Conservation (phyloP, 257 asterid genomes). For the Solanum pinnatisectum region DNA sequence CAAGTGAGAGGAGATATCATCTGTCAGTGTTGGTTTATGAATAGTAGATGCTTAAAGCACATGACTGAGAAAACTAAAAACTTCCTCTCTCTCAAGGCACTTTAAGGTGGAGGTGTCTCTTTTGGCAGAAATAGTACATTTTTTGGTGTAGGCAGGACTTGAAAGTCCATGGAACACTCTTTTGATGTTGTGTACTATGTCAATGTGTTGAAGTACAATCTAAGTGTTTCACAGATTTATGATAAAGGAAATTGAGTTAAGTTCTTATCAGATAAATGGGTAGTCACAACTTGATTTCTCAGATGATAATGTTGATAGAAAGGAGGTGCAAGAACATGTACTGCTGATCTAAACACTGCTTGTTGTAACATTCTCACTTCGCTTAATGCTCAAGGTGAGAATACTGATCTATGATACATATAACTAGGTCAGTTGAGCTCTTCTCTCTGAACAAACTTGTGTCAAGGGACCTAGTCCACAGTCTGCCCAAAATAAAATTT, state of each 20-base stretch:
- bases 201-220: neutral
- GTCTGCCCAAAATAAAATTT: too few species aligned
- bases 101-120: neutral
- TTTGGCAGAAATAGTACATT: neutral
- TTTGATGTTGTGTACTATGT: neutral
- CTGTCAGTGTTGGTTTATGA: neutral
- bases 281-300: neutral
- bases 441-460: neutral
- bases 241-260: neutral
- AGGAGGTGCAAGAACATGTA: neutral
- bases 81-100: neutral
- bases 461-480: neutral
- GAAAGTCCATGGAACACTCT: neutral
- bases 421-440: neutral
- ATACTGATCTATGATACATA: neutral
- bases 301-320: neutral
- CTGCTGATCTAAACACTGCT: neutral
- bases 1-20: neutral
- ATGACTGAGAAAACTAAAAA: neutral
- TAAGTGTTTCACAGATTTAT: neutral
- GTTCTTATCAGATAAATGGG: neutral
- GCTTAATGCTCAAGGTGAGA: neutral
- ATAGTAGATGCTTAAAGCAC: neutral
- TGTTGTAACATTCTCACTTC: neutral
- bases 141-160: neutral